These are phyloP conservation scores for Adiantum capillusveneris DNA, from an alignment of 75 land plant species.

Conservation along the genomic window DNA sequence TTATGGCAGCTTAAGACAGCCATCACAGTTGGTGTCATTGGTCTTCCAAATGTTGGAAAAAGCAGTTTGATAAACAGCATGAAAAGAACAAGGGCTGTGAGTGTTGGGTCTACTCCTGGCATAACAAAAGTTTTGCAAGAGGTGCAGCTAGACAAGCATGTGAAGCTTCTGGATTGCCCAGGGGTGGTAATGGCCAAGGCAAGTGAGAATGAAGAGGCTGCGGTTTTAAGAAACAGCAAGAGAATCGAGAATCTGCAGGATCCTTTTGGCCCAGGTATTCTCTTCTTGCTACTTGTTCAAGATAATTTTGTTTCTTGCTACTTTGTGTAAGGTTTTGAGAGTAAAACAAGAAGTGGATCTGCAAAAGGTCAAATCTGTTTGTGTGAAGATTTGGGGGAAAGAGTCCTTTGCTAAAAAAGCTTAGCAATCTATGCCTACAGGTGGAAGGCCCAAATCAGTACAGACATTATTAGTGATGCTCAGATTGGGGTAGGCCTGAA, in stretches of 20 bases:
- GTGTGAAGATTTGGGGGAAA: no score
- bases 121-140: conserved; percentile 94
- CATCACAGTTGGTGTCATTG: conserved; percentile 88
- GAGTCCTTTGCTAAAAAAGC: no score
- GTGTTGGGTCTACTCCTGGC: conserved; percentile 93
- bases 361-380: no score
- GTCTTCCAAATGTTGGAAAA: conserved; percentile 98
- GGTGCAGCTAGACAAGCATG: conserved; percentile 90
- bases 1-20: conserved; percentile 59
- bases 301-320: no score
- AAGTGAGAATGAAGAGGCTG: conserved; percentile 51
- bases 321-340: no score
- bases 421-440: no score
- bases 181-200: conserved; percentile 88
- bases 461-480: no score
- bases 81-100: conserved; percentile 72
- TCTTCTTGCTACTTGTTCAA: no score
- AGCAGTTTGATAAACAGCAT: conserved; percentile 94
- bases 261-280: conserved; percentile 72
- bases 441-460: no score
- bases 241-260: conserved; percentile 89
- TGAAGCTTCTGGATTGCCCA: conserved; percentile 93
- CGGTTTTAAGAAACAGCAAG: conserved; percentile 85
- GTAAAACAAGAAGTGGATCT: no score
- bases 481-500: no score